These are phyloP conservation scores for Venturia oleaginea DNA, from an alignment of 2,329 filamentous ascomycete species.

Conservation along the genomic window DNA sequence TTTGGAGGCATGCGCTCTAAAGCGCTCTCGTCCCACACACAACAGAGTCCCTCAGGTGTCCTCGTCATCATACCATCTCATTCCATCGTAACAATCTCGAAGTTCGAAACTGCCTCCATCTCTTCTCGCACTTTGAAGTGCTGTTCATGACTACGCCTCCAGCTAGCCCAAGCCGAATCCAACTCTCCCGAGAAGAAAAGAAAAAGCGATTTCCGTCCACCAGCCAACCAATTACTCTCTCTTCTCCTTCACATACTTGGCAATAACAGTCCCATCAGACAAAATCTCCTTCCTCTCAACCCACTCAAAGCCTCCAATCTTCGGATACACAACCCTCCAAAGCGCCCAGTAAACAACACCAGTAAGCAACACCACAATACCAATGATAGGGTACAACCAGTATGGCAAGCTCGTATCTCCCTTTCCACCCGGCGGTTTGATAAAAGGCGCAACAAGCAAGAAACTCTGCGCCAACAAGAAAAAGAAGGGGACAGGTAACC, in stretches of 20 bases:
- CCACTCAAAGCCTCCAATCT: slow-evolving; percentile 20
- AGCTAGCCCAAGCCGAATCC: too few species aligned
- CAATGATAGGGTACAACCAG: slow-evolving; percentile 36
- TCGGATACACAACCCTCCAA: slow-evolving; percentile 20
- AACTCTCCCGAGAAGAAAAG: too few species aligned
- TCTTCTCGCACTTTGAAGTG: not conserved
- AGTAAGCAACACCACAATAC: slow-evolving; percentile 30
- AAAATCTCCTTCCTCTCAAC: not conserved
- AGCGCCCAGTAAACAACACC: slow-evolving; percentile 30
- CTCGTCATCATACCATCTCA: not conserved
- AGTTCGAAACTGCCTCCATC: not conserved
- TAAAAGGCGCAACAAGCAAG: slow-evolving; percentile 34
- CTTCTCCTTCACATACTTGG: not conserved
- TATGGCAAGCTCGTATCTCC: slow-evolving; percentile 35
- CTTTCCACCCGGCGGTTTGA: slow-evolving; percentile 32
- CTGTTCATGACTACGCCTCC: not conserved
- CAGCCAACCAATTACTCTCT: not conserved
- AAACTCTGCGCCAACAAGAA: slow-evolving; percentile 34
- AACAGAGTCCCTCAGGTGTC: not conserved
- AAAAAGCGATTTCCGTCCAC: too few species aligned
- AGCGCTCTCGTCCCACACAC: not conserved
- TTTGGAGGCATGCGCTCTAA: too few species aligned
- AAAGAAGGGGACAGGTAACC: slow-evolving; percentile 27
- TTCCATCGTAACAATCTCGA: not conserved
- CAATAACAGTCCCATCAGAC: slow-evolving; percentile 4